Base-by-base conservation (phyloP, 768 basidiomycete species). In the Panellus pusillus region DNA sequence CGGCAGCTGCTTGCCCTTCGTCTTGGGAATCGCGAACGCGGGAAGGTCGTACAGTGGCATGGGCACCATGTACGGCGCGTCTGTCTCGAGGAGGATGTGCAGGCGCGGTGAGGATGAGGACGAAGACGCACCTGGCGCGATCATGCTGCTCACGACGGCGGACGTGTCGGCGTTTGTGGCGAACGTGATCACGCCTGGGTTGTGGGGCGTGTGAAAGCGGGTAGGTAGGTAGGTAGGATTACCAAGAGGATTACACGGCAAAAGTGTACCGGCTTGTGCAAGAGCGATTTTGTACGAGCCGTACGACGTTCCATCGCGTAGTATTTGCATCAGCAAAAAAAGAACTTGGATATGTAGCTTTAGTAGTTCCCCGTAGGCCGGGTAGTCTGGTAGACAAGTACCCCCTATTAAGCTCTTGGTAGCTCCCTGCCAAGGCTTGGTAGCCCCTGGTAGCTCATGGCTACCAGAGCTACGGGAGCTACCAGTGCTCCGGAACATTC, bases 31-130 rank as follows among this genome's bases (percentile, higher is more conserved):
- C 24, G 54, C 43, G 35, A 60, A 48, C 19, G 27, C 18, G 2
- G 90, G 68, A 0, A 83, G 73, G 2, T 70, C 65, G 63, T 90
- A 91, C 15, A 93, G 66, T 53, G 88, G 93, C 0, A 80, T 73
- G 0, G 92, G 92, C 0, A 87, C 78, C 92, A 94, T 93, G 71
- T 79, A 94, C 0, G 92, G 92, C 3, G 90, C 91, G 59, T 94
- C 92, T 0, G 92, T 92, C 68, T 94, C 92, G 3, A 93, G 76
- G 0, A 93, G 67, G 43, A 86, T 81, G 37, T 80, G 76, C 2
- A 77, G 66, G 4, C 68, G 66, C 11, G 61, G 52, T 27, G 58
- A 42, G 2, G 59, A 37, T 0, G 65, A 60, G 57, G 61, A 50
- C n/a, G n/a, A n/a, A n/a, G n/a, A n/a, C n/a, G n/a, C n/a, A n/a